Evolutionary conservation across 768 basidiomycete genomes (phyloP).

Genomic region (Suillus brevipes): DNA sequence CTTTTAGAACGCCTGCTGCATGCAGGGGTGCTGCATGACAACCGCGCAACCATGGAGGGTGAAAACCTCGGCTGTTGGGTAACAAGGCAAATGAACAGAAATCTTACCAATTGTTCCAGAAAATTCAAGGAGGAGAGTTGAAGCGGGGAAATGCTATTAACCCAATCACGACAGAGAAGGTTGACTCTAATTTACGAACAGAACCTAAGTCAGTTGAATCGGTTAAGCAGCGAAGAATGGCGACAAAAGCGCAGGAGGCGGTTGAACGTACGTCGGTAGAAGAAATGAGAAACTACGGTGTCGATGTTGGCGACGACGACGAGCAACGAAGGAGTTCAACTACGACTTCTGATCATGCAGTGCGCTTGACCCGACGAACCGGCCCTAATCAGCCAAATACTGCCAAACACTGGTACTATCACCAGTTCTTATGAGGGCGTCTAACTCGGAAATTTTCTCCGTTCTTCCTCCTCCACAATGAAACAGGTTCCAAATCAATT

Average conservation of each 20-base stretch:
- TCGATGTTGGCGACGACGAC: conserved; percentile 32
- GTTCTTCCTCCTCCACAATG: not conserved
- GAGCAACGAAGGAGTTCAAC: conserved; percentile 24
- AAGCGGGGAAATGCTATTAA: conserved; percentile 16
- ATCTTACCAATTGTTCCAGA: conserved; percentile 26
- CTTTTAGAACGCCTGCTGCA: conserved; percentile 23
- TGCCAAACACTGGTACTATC: conserved; percentile 19
- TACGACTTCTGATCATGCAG: conserved; percentile 24
- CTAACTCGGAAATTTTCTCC: not conserved
- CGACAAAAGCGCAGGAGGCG: conserved; percentile 9
- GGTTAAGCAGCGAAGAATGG: conserved; percentile 9
- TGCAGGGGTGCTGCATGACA: too few species aligned
- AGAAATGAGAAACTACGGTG: conserved; percentile 17
- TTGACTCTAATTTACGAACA: conserved; percentile 23
- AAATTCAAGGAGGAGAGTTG: conserved; percentile 24
- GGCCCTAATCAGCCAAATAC: conserved; percentile 37
- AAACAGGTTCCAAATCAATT: conserved; percentile 2
- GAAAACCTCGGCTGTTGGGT: conserved; percentile 14
- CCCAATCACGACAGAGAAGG: conserved; percentile 30
- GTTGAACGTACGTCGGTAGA: conserved; percentile 20
- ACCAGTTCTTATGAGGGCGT: not conserved
- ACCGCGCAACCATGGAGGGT: conserved; percentile 26
- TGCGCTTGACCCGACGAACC: conserved; percentile 23
- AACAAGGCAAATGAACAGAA: conserved; percentile 8
- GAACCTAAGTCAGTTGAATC: conserved; percentile 23